Percentiles rank a stretch among this genome's conserved stretches.
Conservation (phyloP, 2,329 filamentous ascomycete genomes). For the Sarocladium brachiariae region DNA sequence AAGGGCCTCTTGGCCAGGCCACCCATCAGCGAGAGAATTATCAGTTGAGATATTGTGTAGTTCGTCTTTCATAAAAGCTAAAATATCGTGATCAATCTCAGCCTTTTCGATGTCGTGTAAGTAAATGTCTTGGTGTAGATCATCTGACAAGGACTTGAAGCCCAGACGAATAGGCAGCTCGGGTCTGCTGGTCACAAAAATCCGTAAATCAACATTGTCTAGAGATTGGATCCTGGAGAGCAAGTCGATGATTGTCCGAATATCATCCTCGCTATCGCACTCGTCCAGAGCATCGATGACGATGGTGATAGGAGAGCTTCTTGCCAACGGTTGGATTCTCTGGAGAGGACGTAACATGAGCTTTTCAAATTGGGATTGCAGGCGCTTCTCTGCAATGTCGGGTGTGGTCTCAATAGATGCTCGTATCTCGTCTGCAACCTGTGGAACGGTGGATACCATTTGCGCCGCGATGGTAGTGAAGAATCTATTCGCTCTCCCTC, state of each 20-base stretch:
- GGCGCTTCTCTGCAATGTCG: neutral
- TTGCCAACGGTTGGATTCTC: neutral
- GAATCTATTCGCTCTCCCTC: neutral
- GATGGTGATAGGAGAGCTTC: slow-evolving; percentile 14
- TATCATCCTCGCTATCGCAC: slow-evolving; percentile 21
- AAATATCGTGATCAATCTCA: neutral
- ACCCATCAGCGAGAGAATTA: neutral
- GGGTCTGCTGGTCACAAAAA: slow-evolving; percentile 33
- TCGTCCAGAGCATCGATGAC: slow-evolving; percentile 28
- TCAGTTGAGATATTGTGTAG: neutral
- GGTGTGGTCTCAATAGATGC: neutral
- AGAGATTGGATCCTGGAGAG: neutral
- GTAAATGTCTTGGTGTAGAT: neutral
- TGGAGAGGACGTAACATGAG: neutral
- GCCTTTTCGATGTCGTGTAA: slow-evolving; percentile 22
- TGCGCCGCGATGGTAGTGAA: neutral
- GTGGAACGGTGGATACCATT: neutral
- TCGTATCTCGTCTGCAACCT: neutral
- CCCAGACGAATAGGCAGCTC: slow-evolving; percentile 25
- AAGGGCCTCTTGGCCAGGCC: neutral
- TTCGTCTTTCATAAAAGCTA: neutral
- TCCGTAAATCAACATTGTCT: slow-evolving; percentile 17
- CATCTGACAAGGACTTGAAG: slow-evolving; percentile 22
- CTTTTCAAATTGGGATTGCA: neutral
- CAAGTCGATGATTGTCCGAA: slow-evolving; percentile 20